Conservation (phyloP, 805 yeast species). For the Sporopachydermia lactativora region DNA sequence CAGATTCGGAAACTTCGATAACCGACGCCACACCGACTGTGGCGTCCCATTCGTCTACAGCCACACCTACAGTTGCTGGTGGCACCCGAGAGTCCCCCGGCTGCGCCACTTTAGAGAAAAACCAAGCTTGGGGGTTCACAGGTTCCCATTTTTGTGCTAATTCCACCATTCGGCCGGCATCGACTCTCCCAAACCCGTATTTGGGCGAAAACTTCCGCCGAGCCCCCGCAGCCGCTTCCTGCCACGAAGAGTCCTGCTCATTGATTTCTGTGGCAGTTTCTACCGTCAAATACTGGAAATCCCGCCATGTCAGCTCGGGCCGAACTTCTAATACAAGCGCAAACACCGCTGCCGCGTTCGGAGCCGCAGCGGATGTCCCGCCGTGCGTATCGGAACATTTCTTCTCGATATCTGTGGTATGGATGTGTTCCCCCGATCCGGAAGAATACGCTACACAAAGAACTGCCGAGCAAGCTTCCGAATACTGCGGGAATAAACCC, state of each 20-base stretch:
- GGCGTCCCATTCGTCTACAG: conserved; percentile 15
- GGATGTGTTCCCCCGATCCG: conserved; percentile 80
- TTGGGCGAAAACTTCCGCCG: conserved; percentile 57
- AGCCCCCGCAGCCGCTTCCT: conserved; percentile 45
- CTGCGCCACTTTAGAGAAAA: conserved; percentile 29
- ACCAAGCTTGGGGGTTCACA: conserved; percentile 90
- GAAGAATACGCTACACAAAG: conserved; percentile 88
- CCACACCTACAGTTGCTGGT: conserved; percentile 9
- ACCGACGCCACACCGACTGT: conserved; percentile 20
- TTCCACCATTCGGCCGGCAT: conserved; percentile 62
- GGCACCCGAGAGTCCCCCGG: conserved; percentile 18
- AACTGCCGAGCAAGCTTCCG: conserved; percentile 91
- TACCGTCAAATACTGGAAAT: conserved; percentile 74
- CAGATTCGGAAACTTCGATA: conserved; percentile 32
- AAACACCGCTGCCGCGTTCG: conserved; percentile 93
- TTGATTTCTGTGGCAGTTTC: conserved; percentile 56
- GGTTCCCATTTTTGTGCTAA: conserved; percentile 63
- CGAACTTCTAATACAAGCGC: conserved; percentile 71
- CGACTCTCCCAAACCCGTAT: conserved; percentile 88
- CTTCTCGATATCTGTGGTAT: conserved; percentile 66
- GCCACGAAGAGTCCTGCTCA: conserved; percentile 59
- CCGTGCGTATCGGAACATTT: conserved; percentile 70
- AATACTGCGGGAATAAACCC: conserved; percentile 77
- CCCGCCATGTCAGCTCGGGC: conserved; percentile 90
- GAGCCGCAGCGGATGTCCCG: conserved; percentile 98